Evolutionary conservation across 2,329 filamentous ascomycete species (phyloP), one percentile per base, ranked within the genome.

Genomic region (Fusarium sp.): DNA sequence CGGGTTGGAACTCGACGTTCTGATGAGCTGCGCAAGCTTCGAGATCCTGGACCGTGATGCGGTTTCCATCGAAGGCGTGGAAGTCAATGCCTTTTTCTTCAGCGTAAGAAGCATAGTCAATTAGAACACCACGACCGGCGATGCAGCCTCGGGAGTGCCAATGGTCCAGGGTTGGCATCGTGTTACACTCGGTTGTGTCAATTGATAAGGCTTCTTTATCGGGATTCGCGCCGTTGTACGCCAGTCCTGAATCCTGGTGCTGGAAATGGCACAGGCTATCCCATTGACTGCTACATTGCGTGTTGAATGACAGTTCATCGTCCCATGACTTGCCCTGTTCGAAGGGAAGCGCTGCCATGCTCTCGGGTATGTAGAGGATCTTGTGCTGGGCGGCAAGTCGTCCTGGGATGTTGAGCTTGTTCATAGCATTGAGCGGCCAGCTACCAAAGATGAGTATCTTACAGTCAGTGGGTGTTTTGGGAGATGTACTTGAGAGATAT

Each of bases 1-100:
- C 92, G 6, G 88, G 86, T 1, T 84, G 86, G 75, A 93, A 91
- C 68, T 91, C 87, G 31, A 93, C 83, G 1, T 88, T 87, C 72
- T 93, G 90, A 39, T 86, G 82, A 38, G 82, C 82, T 1, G 90
- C 92, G 38, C 90, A 89, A 14, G 86, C 84, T 59, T 88, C 86
- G 0, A 94, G 84, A 1, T 90, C 86, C 2, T 83, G 77, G 5
- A 87, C 81, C 0, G 84, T 86, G 77, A 92, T 91, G 33, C 85
- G 83, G 74, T 90, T 83, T 1, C 84, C 82, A 7, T 84, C 84
- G 54, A 89, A 85, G 2, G 89, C 85, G 71, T 88, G 83, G 67
- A 86, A 89, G 9, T 80, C 68, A 33, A 87, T 85, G 18, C 85
- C 84, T 59, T 87, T 85, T 14, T 83, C 83, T 55, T 86, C 83